phyloP scores from a whole-genome alignment of 176 grass and related monocot species.

The Thalia dealbata region DNA sequence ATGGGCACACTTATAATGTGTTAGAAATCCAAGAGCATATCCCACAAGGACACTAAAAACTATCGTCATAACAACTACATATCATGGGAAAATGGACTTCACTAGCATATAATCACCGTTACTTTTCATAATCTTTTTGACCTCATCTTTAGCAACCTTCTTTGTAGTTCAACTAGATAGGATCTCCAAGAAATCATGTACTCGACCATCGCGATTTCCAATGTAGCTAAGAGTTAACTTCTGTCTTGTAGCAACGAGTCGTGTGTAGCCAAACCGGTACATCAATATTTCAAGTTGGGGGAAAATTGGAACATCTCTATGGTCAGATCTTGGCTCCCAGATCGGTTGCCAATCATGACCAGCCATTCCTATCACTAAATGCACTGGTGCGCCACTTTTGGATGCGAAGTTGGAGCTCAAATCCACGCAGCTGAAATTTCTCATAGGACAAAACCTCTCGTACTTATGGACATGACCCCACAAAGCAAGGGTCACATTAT shows the following conservation, averaged over 20 bases:
- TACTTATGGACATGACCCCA: conserved; percentile 93
- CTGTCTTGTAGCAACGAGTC: conserved; percentile 61
- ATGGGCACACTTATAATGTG: too few species aligned
- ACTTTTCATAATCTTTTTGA: conserved; percentile 3
- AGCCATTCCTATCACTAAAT: conserved; percentile 93
- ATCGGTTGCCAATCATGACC: conserved; percentile 65
- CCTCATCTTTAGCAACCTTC: not conserved
- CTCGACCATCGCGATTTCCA: conserved; percentile 85
- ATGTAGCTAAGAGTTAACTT: conserved; percentile 60
- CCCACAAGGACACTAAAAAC: conserved; percentile 41
- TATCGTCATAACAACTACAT: conserved; percentile 28
- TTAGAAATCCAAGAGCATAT: conserved; percentile 44
- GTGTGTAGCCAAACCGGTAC: conserved; percentile 86
- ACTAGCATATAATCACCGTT: not conserved
- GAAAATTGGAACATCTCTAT: conserved; percentile 55
- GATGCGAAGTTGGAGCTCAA: conserved; percentile 49
- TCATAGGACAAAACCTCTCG: conserved; percentile 82
- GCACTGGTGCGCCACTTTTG: conserved; percentile 54
- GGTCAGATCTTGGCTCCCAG: conserved; percentile 68
- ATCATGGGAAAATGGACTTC: conserved; percentile 12
- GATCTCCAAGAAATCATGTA: too few species aligned
- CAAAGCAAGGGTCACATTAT: too few species aligned
- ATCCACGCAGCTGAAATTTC: conserved; percentile 58
- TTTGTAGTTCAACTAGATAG: conserved; percentile 32
- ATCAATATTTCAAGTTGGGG: conserved; percentile 63